Evolutionary conservation across 345 rosid genomes (phyloP), one percentile per base, ranked within the genome.

Genomic region (Nephelium lappaceum): DNA sequence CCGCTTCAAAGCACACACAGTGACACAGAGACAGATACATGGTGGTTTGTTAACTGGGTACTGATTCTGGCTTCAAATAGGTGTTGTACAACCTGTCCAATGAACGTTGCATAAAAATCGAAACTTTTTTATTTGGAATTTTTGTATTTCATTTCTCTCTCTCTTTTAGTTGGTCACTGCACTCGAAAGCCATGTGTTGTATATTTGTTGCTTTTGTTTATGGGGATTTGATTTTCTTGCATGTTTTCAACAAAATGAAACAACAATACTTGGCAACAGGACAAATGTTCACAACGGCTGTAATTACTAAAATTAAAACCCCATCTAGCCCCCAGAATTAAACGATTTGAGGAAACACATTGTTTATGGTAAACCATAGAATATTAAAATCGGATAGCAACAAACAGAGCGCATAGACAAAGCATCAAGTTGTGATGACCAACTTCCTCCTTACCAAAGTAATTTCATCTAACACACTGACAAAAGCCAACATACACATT

Each of bases 381-480:
- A 55, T 41, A 24, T 45, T 14, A 60, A 39, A 60, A 60, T 60
- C 51, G 24, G 45, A 63, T 11, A 16, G 67, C 6, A 14, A 60
- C 23, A 64, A 63, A n/a, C 39, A 42, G 11, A 62, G n/a, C 23
- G 53, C 53, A 58, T 42, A 8, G 42, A 64, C 70, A 60, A 45
- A 18, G 55, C 53, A 61, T 23, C 62, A 43, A 62, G 69, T 62
- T 42, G 60, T 25, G 36, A 65, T 47, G 25, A 64, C 25, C 60
- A 49, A 47, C 27, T 58, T 75, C 8, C n/a, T 27, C 23, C 62
- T 64, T 25, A 47, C 58, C 19, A 25, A 65, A 16, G 61, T 12
- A 57, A 19, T 55, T 53, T 77, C 72, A 67, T 53, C 73, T 9
- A 75, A 38, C 66, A 76, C 71, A 55, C 65, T 76, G 65, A 76